Conservation (phyloP, 192 early-diverging fungal species). For the Obelidium mucronatum region DNA sequence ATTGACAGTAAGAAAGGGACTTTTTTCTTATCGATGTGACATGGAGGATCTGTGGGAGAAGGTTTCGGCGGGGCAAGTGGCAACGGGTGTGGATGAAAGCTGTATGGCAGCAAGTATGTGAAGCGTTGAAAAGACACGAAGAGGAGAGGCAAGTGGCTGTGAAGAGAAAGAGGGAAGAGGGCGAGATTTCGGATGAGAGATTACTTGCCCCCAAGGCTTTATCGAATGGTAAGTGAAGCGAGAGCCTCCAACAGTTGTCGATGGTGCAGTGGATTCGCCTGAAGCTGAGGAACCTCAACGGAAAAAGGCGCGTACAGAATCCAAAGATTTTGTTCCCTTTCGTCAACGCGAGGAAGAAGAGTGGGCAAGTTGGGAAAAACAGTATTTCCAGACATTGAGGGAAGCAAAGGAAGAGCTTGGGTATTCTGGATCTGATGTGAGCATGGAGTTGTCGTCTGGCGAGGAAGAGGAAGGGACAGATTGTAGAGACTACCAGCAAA, state of each 20-base stretch:
- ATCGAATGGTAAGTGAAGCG: no score
- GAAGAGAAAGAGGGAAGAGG: constrained; percentile 10
- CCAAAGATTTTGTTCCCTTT: no score
- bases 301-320: neutral
- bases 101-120: constrained; percentile 13
- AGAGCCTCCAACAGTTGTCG: neutral
- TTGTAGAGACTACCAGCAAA: no score
- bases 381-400: neutral
- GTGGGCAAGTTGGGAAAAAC: neutral
- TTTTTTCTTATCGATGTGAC: constrained; percentile 24
- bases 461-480: neutral
- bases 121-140: constrained; percentile 8
- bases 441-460: constrained; percentile 19
- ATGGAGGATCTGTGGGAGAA: constrained; percentile 26
- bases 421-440: neutral
- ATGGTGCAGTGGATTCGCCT: neutral
- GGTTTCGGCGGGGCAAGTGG: neutral
- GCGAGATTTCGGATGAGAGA: neutral
- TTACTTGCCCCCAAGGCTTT: neutral
- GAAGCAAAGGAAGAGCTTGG: constrained; percentile 28
- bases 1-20: constrained; percentile 42
- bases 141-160: neutral
- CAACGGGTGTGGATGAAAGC: constrained; percentile 20
- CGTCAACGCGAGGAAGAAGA: neutral
- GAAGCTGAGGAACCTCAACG: neutral